phyloP scores from a whole-genome alignment of 176 grass and related monocot species.

The Otatea glauca region DNA sequence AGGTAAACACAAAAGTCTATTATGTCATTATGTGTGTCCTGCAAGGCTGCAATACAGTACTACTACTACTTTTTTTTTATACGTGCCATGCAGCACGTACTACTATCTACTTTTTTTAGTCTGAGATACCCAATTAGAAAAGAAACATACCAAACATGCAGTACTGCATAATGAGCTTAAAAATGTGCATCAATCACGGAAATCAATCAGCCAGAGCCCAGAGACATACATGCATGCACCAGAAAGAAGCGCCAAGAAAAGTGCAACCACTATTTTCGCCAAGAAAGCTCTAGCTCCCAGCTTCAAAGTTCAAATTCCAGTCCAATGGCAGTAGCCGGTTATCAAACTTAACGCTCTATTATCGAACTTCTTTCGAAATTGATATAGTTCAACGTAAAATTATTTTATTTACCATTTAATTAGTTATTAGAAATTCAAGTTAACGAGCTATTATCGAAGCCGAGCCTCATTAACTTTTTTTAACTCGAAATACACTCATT shows the following conservation, averaged over 20 bases:
- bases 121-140: not conserved
- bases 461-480: too few relatives aligned
- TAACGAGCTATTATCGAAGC: too few relatives aligned
- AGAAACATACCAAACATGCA: not conserved
- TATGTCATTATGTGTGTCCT: not conserved
- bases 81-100: not conserved
- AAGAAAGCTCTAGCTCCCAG: constrained; percentile 13
- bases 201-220: constrained; percentile 42
- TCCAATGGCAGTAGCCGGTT: too few relatives aligned
- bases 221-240: not conserved
- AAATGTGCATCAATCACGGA: constrained; percentile 49
- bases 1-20: constrained; percentile 30
- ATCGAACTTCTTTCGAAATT: too few relatives aligned
- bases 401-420: too few relatives aligned
- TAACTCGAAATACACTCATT: too few relatives aligned
- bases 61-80: not conserved
- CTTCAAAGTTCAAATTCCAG: constrained; percentile 38
- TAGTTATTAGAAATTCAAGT: too few relatives aligned
- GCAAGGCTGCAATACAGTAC: not conserved
- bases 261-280: constrained; percentile 17
- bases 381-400: too few relatives aligned
- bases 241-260: constrained; percentile 30
- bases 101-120: not conserved
- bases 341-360: not conserved
- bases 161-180: not conserved